These are phyloP conservation scores for Colletotrichum neosansevieriae DNA, from an alignment of 2,329 filamentous ascomycete species.

Conservation along the genomic window DNA sequence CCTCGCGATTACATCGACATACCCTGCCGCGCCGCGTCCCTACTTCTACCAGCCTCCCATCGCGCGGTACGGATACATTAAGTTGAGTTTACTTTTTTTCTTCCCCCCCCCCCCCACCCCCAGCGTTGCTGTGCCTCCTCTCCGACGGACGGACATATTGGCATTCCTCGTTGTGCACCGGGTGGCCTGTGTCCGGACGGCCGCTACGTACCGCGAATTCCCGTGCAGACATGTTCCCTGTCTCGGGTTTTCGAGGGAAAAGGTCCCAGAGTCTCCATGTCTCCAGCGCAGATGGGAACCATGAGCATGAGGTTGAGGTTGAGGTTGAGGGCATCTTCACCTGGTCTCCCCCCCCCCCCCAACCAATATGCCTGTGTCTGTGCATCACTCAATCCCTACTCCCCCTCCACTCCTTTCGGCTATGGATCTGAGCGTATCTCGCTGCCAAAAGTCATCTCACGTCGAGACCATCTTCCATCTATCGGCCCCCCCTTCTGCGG, in stretches of 20 bases:
- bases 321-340: not conserved
- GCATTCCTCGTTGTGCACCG: not conserved
- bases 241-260: constrained; percentile 4
- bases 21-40: constrained; percentile 4
- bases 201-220: constrained; percentile 13
- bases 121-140: not conserved
- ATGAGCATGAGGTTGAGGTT: too few relatives aligned
- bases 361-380: not conserved
- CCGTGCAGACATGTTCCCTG: constrained; percentile 18
- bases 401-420: not conserved
- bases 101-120: not conserved
- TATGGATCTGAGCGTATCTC: not conserved
- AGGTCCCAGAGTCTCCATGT: too few relatives aligned
- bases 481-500: not conserved
- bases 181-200: constrained; percentile 19
- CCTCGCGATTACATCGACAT: not conserved
- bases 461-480: not conserved
- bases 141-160: constrained; percentile 12
- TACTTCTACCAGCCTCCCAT: constrained; percentile 7
- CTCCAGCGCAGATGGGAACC: too few relatives aligned
- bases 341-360: not conserved
- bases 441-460: not conserved
- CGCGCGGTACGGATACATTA: not conserved
- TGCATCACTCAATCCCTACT: too few relatives aligned
- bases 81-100: not conserved